Evolutionary conservation across 768 basidiomycete species (phyloP), one percentile per base, ranked within the genome.

Genomic region (Agrocybe pediades): DNA sequence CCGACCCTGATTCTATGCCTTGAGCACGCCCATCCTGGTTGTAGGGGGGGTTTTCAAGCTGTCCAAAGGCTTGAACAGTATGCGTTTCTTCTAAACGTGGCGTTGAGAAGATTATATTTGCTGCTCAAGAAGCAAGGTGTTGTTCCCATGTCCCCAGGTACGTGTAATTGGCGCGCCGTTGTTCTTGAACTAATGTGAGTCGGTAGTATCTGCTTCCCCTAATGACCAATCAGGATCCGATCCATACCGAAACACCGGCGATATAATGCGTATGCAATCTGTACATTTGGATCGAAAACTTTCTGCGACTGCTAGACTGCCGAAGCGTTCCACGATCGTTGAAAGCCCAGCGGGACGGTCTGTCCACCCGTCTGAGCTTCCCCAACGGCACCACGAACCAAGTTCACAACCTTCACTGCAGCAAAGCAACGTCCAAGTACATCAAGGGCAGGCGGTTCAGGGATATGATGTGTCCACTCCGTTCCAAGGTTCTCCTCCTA

Each of bases 31-130:
- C 85, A 87, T 65, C 62, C 72, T 23, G 81, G 80, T 15, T 91
- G 88, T 63, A 76, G 83, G 51, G 65, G 71, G 20, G 94, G 95
- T 9, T 98, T 98, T 71, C 90, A 92, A 65, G 80, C 91, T 16
- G 97, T 97, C 15, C 93, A 95, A 55, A 80, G 96, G 52, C 73
- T 99, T 58, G 97, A 99, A 75, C 97, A 99, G 67, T 99, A 97
- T 69, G 92, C 97, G 2, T 99, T 95, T 78, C 73, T 99, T 52
- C 76, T 99, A 48, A 98, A 98, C 65, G 97, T 98, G 20, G 97
- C 96, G 17, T 77, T 99, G 51, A 80, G 95, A 60, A 82, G 96
- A 64, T 76, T 99, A 49, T 98, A 95, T 71, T 81, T 92, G 25
- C 80, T 91, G 30, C 73, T 92, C 64, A 91, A 90, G 77, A 90